phyloP scores from a whole-genome alignment of 1,139 yeast species.

The Suhomyces bolitotheri region DNA sequence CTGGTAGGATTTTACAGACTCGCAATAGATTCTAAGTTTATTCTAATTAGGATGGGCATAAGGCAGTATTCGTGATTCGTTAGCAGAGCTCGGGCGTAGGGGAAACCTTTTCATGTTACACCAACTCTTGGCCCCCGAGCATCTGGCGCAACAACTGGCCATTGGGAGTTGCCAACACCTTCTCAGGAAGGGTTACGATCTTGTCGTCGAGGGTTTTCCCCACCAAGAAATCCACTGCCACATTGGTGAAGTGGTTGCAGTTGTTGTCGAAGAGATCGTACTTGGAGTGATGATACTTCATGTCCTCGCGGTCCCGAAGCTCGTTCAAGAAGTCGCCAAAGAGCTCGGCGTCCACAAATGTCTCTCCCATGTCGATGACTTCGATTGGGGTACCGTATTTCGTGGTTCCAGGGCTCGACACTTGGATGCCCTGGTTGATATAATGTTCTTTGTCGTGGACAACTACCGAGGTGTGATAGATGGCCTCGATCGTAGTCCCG shows the following conservation, averaged over 20 bases:
- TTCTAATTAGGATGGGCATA: no score
- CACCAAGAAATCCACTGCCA: slow-evolving; percentile 57
- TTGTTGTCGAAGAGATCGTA: slow-evolving; percentile 67
- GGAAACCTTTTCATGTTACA: no score
- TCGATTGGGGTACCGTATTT: slow-evolving; percentile 62
- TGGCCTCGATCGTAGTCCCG: slow-evolving; percentile 55
- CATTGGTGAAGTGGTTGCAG: slow-evolving; percentile 69
- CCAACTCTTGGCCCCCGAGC: slow-evolving; percentile 29
- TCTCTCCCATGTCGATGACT: slow-evolving; percentile 55
- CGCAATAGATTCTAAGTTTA: no score
- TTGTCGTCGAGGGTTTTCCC: slow-evolving; percentile 51
- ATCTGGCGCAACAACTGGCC: slow-evolving; percentile 47
- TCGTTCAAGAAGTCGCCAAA: slow-evolving; percentile 55
- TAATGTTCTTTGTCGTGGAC: slow-evolving; percentile 56
- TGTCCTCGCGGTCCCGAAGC: slow-evolving; percentile 38
- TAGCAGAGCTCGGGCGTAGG: no score
- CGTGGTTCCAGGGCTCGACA: slow-evolving; percentile 49
- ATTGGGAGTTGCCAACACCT: slow-evolving; percentile 60
- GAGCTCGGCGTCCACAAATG: slow-evolving; percentile 52
- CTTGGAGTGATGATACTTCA: slow-evolving; percentile 45
- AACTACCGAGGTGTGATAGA: slow-evolving; percentile 69
- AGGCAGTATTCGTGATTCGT: no score
- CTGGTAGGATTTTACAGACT: no score
- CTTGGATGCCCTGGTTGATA: slow-evolving; percentile 61
- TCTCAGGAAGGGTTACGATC: slow-evolving; percentile 55